Evolutionary conservation across 352 stramenopile species (phyloP).

Genomic region (Phytophthora quininea): DNA sequence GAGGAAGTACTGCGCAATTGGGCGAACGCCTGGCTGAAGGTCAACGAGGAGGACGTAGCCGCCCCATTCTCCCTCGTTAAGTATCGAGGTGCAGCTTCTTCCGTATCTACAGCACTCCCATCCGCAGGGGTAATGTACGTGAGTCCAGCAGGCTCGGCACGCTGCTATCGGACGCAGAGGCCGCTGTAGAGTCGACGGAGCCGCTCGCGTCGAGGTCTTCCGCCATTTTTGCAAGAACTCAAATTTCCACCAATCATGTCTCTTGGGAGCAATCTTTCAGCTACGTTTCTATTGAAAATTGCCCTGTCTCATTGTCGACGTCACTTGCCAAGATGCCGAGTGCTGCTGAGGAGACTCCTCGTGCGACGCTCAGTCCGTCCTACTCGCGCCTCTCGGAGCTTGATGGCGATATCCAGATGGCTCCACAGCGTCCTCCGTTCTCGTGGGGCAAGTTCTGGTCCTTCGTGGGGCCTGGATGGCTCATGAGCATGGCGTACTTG

Average conservation of each 20-base stretch:
- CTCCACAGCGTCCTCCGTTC: constrained; percentile 35
- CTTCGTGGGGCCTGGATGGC: constrained; percentile 49
- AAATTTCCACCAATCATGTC: neutral
- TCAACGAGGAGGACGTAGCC: constrained; percentile 27
- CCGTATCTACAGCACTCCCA: constrained; percentile 2
- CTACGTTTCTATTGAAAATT: too few species aligned
- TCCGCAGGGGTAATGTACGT: constrained; percentile 29
- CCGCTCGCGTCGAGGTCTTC: constrained; percentile 1
- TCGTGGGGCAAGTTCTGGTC: constrained; percentile 67
- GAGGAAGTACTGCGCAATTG: constrained; percentile 60
- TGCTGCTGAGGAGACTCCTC: constrained; percentile 13
- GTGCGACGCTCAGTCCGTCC: constrained; percentile 23
- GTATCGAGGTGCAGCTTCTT: constrained; percentile 37
- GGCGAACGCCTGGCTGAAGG: constrained; percentile 67
- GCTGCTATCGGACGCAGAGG: constrained; percentile 8
- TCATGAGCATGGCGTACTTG: constrained; percentile 71
- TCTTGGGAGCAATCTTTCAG: too few species aligned
- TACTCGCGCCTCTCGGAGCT: constrained; percentile 29
- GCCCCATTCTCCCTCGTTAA: constrained; percentile 34
- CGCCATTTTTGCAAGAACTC: constrained; percentile 9
- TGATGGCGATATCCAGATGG: constrained; percentile 9
- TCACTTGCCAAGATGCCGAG: constrained; percentile 12
- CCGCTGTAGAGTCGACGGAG: neutral
- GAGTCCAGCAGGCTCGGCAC: constrained; percentile 56
- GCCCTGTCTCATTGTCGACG: too few species aligned